These are phyloP conservation scores for Coemansia sp. DNA, from an alignment of 192 early-diverging fungal genomes.

Conservation along the genomic window DNA sequence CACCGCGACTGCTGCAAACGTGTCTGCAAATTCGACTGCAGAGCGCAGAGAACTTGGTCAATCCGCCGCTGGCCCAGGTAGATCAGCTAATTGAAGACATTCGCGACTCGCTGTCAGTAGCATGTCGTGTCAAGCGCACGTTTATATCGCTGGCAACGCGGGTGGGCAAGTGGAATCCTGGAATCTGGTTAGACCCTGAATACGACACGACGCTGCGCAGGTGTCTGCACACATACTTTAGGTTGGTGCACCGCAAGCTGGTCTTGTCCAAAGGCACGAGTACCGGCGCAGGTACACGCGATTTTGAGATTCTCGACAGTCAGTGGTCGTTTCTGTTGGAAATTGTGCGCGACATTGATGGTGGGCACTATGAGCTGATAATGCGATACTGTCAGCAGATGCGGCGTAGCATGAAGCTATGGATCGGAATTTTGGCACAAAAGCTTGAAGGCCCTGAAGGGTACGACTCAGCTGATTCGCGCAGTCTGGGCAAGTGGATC, in stretches of 20 bases:
- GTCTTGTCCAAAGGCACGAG: slow-evolving; percentile 58
- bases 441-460: slow-evolving; percentile 35
- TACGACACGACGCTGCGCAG: slow-evolving; percentile 73
- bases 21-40: slow-evolving; percentile 75
- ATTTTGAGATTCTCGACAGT: slow-evolving; percentile 76
- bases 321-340: slow-evolving; percentile 80
- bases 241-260: slow-evolving; percentile 72
- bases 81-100: slow-evolving; percentile 83
- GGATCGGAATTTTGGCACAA: slow-evolving; percentile 28
- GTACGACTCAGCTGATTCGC: slow-evolving; percentile 41
- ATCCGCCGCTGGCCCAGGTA: slow-evolving; percentile 50
- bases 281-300: slow-evolving; percentile 61
- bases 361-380: slow-evolving; percentile 71
- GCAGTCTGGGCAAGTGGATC: slow-evolving; percentile 44
- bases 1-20: slow-evolving; percentile 78
- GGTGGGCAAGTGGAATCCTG: slow-evolving; percentile 67
- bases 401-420: slow-evolving; percentile 31
- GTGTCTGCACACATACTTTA: slow-evolving; percentile 75
- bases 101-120: slow-evolving; percentile 66
- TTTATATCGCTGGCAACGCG: slow-evolving; percentile 64
- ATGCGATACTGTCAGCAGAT: slow-evolving; percentile 69
- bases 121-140: slow-evolving; percentile 70
- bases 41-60: slow-evolving; percentile 54
- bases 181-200: slow-evolving; percentile 60
- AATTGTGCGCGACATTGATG: slow-evolving; percentile 69